Base-by-base conservation (phyloP, 2,329 filamentous ascomycete species). In the Lecanoromycetidae sp. region DNA sequence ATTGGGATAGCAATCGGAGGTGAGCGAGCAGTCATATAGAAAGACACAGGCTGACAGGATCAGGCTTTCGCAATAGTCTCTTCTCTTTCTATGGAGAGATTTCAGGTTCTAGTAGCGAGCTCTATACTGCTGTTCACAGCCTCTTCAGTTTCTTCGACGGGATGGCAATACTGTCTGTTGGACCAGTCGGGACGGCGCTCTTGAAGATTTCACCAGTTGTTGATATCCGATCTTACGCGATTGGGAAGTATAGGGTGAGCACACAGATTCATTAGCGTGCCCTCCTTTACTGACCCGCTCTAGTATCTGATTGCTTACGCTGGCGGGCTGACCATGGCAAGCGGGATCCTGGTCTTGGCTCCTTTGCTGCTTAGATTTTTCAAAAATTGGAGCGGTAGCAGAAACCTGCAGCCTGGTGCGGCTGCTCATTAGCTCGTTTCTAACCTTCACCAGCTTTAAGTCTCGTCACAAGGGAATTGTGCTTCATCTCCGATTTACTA, bases 61-160 rank as follows among this genome's bases (percentile, higher is more conserved):
- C 12, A 49, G 46, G 46, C 2, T 45, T 44, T 8, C 35, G 23
- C 13, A 45, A 45, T 12, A 37, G 46, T 29, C 29, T 39, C 5
- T 49, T 49, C 41, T 35, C 33, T 5, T 49, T 49, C 33, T 49
- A 23, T 12, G 26, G 40, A 13, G 46, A 49, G 26, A 33, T 49
- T 22, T 45, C 46, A 9, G 41, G 46, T 17, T 36, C 20, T 4
- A 49, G 45, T 23, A 44, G 39, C 15, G 46, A 49, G 15, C 39
- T 49, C 3, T 49, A 45, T 15, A 45, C 46, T n/a, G 29, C 46
- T 5, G 45, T 49, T 17, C 46, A 49, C 20, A 49, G 46, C 23
- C 26, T 49, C 7, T 49, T 49, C 17, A 45, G 41, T 33, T 45
- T 49, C 33, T 49, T 49, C 26, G 22, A 30, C 13, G 46, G 46